Base-by-base conservation (phyloP, 2,329 filamentous ascomycete species). In the Talaromyces sp. region DNA sequence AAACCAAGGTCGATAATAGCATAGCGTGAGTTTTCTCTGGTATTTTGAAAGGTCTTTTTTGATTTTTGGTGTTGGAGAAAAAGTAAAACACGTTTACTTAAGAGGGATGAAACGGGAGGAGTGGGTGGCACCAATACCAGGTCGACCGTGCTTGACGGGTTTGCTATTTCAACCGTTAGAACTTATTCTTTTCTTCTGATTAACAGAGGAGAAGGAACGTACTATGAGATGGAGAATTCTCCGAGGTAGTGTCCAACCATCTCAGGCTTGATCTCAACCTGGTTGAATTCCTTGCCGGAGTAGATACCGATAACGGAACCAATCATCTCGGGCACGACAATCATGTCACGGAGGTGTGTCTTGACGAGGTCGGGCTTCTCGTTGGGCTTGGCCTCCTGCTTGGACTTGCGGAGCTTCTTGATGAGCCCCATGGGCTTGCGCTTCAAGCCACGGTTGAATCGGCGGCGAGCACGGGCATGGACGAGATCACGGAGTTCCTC, bases 21-120 rank as follows among this genome's bases (percentile, higher is more conserved):
- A 56, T 52, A 53, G 46, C 58, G 40, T 57, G 40, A 41, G 21
- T 48, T 43, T 52, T 53, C 19, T 40, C 35, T 56, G 54, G 54
- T 56, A 50, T 56, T 52, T 50, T 50, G 37, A 28, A 28, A 28
- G 25, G 25, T 28, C 25, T 25, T 50, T 56, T 56, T 56, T 39
- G n/a, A n/a, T n/a, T n/a, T n/a, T n/a, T n/a, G n/a, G n/a, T n/a
- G 19, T 48, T 50, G 33, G 65, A 17, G 33, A 25, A n/a, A n/a
- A 46, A 31, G 21, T 11, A 40, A 21, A 36, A 65, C 64, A 69
- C 69, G 67, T 81, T 86, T 97, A 97, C 86, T 99, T 99, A 80
- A 99, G 89, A 80, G 94, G 94, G 85, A 99, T 99, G 89, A 99
- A 99, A 88, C 94, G 91, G 81, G 94, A 99, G 84, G 93, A 97